phyloP scores from a whole-genome alignment of 228 moss, liverwort and hornwort species.

The Sphagnum magellanicum region DNA sequence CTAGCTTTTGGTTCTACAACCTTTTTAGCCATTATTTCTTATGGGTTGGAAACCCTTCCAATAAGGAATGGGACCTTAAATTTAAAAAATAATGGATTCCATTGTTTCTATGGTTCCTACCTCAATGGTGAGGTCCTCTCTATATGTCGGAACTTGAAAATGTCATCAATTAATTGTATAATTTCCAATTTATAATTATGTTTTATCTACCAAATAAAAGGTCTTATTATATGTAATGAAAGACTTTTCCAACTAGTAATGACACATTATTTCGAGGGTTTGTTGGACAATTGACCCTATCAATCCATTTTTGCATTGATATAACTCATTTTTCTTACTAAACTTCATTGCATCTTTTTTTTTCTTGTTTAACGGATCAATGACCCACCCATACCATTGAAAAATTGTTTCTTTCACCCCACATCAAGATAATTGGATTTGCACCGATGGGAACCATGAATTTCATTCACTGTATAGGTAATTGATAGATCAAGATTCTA shows the following conservation, averaged over 20 bases:
- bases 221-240: background rate
- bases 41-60: no score
- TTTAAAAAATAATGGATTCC: no score
- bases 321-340: background rate
- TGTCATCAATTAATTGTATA: background rate
- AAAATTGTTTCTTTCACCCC: conserved; percentile 1
- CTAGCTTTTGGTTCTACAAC: accelerated
- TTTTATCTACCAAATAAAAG: background rate
- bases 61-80: no score
- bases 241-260: no score
- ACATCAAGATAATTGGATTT: conserved; percentile 7
- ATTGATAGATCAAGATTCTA: background rate
- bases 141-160: no score
- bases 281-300: no score
- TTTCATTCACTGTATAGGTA: background rate
- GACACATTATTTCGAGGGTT: no score
- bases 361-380: background rate
- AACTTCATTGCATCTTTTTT: background rate
- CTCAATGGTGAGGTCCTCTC: no score
- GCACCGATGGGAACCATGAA: background rate
- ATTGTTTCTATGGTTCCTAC: no score
- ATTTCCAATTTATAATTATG: background rate
- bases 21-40: no score
- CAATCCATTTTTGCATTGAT: background rate
- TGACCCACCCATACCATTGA: background rate